Base-by-base conservation (phyloP, 1,284 basidiomycete genomes). In the Cyathus olla region DNA sequence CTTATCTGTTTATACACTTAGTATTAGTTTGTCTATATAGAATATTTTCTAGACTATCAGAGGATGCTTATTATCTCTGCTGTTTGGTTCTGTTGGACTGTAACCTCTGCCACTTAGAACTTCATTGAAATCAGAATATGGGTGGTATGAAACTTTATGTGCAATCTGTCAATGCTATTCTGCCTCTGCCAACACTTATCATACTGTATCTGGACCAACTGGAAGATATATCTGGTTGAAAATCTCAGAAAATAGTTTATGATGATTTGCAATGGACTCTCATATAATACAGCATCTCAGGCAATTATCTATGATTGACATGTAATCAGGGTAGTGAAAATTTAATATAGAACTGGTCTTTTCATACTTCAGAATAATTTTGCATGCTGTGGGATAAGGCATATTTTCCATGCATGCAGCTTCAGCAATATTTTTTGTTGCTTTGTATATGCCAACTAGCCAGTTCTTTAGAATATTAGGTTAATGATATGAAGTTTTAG, bases 81-180 rank as follows among this genome's bases (percentile, higher is more conserved):
- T n/a, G n/a, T n/a, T n/a, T n/a, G n/a, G n/a, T n/a, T n/a, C n/a
- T n/a, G n/a, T n/a, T n/a, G n/a, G n/a, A n/a, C n/a, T n/a, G n/a
- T n/a, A n/a, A n/a, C n/a, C n/a, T n/a, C n/a, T n/a, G n/a, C n/a
- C n/a, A n/a, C 26, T 49, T 19, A n/a, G 39, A 42, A n/a, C 39
- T 42, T n/a, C 39, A n/a, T 42, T n/a, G n/a, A n/a, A n/a, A n/a
- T n/a, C n/a, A n/a, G n/a, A n/a, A n/a, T n/a, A n/a, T n/a, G 31
- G 13, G 31, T 68, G 65, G 59, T 58, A 71, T 48, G 68, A 69
- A n/a, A 69, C 69, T 47, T 59, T 64, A 40, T 56, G 52, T 8
- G 68, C 72, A 49, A 73, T 65, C 9, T 65, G 44, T 31, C 62
- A 31, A 42, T 68, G 64, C 39, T 68, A 70, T 29, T 67, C 70